These are phyloP conservation scores for Phycomyces blakesleeanus DNA, from an alignment of 192 early-diverging fungal species.

Conservation along the genomic window DNA sequence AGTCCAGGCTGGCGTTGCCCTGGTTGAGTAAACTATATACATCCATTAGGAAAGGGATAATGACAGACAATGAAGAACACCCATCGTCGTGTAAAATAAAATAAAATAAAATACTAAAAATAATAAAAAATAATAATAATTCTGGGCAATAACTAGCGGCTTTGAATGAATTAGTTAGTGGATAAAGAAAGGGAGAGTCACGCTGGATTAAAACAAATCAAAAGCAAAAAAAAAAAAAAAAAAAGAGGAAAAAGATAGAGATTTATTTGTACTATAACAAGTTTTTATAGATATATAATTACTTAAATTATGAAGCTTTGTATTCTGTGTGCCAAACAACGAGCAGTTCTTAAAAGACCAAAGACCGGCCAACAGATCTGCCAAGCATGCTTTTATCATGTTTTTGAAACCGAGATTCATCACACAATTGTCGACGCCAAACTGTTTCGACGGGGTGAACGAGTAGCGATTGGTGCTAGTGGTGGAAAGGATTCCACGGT, in stretches of 20 bases:
- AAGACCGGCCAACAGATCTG: slow-evolving; percentile 90
- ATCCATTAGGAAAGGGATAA: slow-evolving; percentile 7
- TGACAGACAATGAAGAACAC: not conserved
- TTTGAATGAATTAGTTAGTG: too few relatives aligned
- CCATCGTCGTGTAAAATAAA: too few relatives aligned
- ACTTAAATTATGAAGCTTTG: slow-evolving; percentile 51
- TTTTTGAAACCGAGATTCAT: slow-evolving; percentile 94
- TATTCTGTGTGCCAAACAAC: slow-evolving; percentile 60
- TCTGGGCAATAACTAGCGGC: too few relatives aligned
- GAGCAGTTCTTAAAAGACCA: slow-evolving; percentile 87
- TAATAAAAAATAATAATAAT: too few relatives aligned
- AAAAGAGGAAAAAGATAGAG: too few relatives aligned
- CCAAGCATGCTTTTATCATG: slow-evolving; percentile 85
- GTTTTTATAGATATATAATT: not conserved
- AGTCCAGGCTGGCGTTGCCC: not conserved
- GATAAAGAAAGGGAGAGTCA: not conserved
- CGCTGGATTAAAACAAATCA: not conserved
- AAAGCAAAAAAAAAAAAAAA: not conserved
- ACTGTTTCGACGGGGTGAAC: slow-evolving; percentile 82
- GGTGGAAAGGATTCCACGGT: slow-evolving; percentile 97
- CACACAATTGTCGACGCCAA: slow-evolving; percentile 79
- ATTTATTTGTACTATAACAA: not conserved
- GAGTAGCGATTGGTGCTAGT: slow-evolving; percentile 92
- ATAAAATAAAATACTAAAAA: too few relatives aligned
- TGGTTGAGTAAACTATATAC: slow-evolving; percentile 19